Percentiles rank a stretch among this genome's conserved stretches.
phyloP scores from a whole-genome alignment of 306 rosid species.

The Castanospermum australe region DNA sequence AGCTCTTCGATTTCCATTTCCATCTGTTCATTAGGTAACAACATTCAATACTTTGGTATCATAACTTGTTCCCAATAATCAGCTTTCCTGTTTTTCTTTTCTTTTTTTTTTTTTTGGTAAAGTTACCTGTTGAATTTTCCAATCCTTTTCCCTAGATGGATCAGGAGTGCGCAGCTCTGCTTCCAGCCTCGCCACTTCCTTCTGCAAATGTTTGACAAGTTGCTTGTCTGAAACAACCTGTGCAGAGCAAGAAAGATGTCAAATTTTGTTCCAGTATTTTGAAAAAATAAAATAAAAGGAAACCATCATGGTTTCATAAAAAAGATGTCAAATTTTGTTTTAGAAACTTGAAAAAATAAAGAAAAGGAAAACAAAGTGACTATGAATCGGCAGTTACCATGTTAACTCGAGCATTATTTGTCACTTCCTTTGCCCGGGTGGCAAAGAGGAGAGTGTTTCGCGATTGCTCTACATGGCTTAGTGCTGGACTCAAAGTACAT shows the following conservation, averaged over 20 bases:
- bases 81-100: neutral
- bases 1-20: slow-evolving; percentile 96
- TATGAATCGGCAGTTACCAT: slow-evolving; percentile 55
- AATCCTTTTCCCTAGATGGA: slow-evolving; percentile 77
- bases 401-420: slow-evolving; percentile 95
- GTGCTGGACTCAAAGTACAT: slow-evolving; percentile 96
- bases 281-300: neutral
- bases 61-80: neutral
- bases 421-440: slow-evolving; percentile 96
- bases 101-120: too few relatives aligned
- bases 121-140: slow-evolving; percentile 92
- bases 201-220: slow-evolving; percentile 91
- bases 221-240: slow-evolving; percentile 97
- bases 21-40: slow-evolving; percentile 58
- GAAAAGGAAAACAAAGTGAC: neutral
- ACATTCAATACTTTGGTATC: slow-evolving; percentile 8
- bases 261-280: neutral
- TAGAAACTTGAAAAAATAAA: neutral
- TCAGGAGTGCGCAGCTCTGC: slow-evolving; percentile 95
- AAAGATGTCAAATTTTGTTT: neutral
- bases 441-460: slow-evolving; percentile 95
- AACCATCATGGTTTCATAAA: neutral
- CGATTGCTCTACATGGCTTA: slow-evolving; percentile 92
- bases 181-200: slow-evolving; percentile 97
- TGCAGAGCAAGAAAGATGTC: neutral